Evolutionary conservation across 2,329 filamentous ascomycete genomes (phyloP).

Genomic region (Nectriaceae sp.): DNA sequence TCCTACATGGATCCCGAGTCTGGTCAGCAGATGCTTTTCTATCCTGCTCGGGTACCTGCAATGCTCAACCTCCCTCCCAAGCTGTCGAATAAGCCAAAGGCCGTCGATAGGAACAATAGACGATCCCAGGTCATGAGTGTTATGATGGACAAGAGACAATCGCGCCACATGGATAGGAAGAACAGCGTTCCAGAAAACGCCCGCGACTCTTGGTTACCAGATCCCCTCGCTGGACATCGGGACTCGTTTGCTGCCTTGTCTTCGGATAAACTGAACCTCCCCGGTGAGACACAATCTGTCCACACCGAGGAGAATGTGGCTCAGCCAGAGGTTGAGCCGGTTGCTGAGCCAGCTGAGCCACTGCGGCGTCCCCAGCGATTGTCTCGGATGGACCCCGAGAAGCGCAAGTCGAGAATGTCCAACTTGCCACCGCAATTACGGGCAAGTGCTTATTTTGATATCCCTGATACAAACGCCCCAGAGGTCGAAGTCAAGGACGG

Average conservation of each 20-base stretch:
- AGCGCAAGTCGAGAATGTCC: constrained; percentile 36
- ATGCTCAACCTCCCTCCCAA: constrained; percentile 92
- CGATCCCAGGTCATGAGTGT: constrained; percentile 72
- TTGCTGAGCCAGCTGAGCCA: constrained; percentile 20
- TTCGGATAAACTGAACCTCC: constrained; percentile 23
- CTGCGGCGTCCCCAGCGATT: constrained; percentile 37
- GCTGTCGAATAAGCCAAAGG: constrained; percentile 72
- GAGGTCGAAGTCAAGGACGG: constrained; percentile 66
- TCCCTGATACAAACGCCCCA: constrained; percentile 53
- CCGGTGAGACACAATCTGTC: constrained; percentile 18
- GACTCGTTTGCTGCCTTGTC: constrained; percentile 37
- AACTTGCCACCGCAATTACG: constrained; percentile 78
- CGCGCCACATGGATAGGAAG: constrained; percentile 21
- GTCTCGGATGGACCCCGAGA: constrained; percentile 33
- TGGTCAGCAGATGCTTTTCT: constrained; percentile 85
- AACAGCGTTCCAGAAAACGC: constrained; percentile 17
- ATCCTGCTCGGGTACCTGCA: constrained; percentile 90
- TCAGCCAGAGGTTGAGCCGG: background rate
- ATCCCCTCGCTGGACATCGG: constrained; percentile 44
- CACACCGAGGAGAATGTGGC: constrained; percentile 16
- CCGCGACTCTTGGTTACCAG: constrained; percentile 46
- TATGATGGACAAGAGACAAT: constrained; percentile 44
- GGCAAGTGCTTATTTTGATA: constrained; percentile 89
- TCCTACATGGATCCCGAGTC: constrained; percentile 66
- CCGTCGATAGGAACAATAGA: constrained; percentile 65